Evolutionary conservation across 768 basidiomycete genomes (phyloP), one percentile per base, ranked within the genome.

Genomic region (Cystobasidium tubakii): DNA sequence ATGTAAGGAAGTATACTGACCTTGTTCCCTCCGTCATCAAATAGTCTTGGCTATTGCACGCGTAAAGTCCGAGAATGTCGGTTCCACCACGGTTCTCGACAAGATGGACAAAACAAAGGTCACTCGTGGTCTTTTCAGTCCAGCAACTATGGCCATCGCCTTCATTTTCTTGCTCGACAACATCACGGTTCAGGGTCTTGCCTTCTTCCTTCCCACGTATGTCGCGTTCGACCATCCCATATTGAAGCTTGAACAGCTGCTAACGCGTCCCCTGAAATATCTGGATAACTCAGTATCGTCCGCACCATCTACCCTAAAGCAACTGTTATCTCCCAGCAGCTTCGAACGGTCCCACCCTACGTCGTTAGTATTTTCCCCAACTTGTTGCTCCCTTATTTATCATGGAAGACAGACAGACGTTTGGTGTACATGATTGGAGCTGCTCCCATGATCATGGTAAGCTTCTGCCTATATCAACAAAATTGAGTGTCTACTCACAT

Each of bases 311-410:
- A 89, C 1, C 88, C 88, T n/a, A 62, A 17, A 23, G 88, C 85
- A 79, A 83, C 83, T 1, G 83, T 84, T 0, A 88, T 89, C 17
- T 80, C 84, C 39, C 86, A 88, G 0, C 89, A 92, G 77, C 79
- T 91, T 1, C 84, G 90, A 64, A 90, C 90, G 0, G 89, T 91
- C 1, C 90, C 90, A 1, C 90, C 90, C 1, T 92, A 92, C 78
- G 88, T 86, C 1, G 86, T 88, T n/a, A 85, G 87, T 1, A 86
- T 89, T 0, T 81, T 87, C 17, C 84, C 89, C n/a, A 82, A 90
- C 42, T 82, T 86, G 39, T 39, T 82, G 1, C 84, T 86, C 65
- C 86, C 88, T 0, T 88, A 84, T 78, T 78, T 82, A 2, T 89
- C 90, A 1, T 90, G 91, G 80, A 83, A 86, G 65, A 78, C 88